Percentiles rank a stretch among this genome's conserved stretches.
phyloP scores from a whole-genome alignment of 1,284 basidiomycete species.

The Cryptococcus sp. region DNA sequence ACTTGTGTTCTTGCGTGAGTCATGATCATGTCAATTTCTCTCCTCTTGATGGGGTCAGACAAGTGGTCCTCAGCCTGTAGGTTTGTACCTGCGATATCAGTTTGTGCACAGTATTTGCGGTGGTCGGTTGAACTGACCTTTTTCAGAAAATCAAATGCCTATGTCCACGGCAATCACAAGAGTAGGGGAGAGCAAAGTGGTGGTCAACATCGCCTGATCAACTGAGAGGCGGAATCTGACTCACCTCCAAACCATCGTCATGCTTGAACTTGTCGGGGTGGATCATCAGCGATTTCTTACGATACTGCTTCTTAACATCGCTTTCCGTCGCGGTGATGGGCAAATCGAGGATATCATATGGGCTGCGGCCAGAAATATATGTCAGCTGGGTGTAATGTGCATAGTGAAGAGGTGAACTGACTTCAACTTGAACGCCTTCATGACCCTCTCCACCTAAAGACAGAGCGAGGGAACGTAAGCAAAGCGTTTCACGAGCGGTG shows the following conservation, averaged over 20 bases:
- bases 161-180: constrained; percentile 2
- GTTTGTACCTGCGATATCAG: constrained; percentile 16
- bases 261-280: constrained; percentile 63
- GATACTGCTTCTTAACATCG: constrained; percentile 59
- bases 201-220: no score
- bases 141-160: constrained; percentile 62
- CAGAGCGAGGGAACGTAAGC: no score
- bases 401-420: constrained; percentile 28
- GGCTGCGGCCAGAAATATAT: constrained; percentile 33
- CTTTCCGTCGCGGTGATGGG: constrained; percentile 55
- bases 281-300: constrained; percentile 61
- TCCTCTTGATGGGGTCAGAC: constrained; percentile 40
- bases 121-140: constrained; percentile 49
- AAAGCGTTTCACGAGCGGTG: no score
- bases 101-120: constrained; percentile 3
- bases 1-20: constrained; percentile 45
- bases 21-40: constrained; percentile 54
- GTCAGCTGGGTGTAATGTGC: constrained; percentile 11
- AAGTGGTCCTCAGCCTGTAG: constrained; percentile 51
- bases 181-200: no score
- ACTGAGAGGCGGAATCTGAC: constrained; percentile 12
- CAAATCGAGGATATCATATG: constrained; percentile 61
- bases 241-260: constrained; percentile 56
- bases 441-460: constrained; percentile 56
- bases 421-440: constrained; percentile 60